Conservation (phyloP, 257 asterid genomes). For the Solanum boliviense region DNA sequence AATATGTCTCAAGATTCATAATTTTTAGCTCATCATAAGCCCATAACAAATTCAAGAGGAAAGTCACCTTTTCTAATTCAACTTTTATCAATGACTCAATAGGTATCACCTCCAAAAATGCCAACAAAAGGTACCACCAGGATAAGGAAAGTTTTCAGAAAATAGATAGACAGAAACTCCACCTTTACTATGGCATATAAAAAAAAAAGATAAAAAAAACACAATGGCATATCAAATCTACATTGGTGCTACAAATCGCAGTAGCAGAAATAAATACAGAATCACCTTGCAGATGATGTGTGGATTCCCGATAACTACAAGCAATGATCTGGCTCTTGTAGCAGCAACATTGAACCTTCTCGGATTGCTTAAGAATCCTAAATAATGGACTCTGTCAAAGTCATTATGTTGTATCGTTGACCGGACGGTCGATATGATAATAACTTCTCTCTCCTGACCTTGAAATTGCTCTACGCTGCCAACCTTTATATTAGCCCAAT, state of each 20-base stretch:
- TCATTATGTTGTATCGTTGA: slow-evolving; percentile 81
- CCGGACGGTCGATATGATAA: slow-evolving; percentile 86
- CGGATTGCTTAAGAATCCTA: slow-evolving; percentile 94
- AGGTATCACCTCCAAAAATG: background rate
- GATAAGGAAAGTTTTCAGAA: background rate
- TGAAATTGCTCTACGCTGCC: slow-evolving; percentile 97
- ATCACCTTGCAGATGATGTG: slow-evolving; percentile 91
- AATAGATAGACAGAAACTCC: background rate
- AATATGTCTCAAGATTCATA: background rate
- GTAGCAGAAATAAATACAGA: background rate
- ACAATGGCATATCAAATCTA: background rate
- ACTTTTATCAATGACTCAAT: background rate
- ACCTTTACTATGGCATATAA: background rate
- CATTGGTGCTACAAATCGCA: background rate
- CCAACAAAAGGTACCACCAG: background rate
- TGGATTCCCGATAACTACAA: slow-evolving; percentile 87
- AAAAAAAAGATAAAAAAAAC: background rate
- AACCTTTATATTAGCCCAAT: slow-evolving; percentile 36
- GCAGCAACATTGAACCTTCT: slow-evolving; percentile 88
- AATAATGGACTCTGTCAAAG: slow-evolving; percentile 55
- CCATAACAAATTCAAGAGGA: background rate
- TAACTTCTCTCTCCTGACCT: slow-evolving; percentile 82
- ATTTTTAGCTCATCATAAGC: background rate
- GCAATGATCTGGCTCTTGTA: slow-evolving; percentile 80
- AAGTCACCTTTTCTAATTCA: background rate